These are phyloP conservation scores for Aspergillus glaucus DNA, from an alignment of 2,329 filamentous ascomycete species.

Conservation along the genomic window DNA sequence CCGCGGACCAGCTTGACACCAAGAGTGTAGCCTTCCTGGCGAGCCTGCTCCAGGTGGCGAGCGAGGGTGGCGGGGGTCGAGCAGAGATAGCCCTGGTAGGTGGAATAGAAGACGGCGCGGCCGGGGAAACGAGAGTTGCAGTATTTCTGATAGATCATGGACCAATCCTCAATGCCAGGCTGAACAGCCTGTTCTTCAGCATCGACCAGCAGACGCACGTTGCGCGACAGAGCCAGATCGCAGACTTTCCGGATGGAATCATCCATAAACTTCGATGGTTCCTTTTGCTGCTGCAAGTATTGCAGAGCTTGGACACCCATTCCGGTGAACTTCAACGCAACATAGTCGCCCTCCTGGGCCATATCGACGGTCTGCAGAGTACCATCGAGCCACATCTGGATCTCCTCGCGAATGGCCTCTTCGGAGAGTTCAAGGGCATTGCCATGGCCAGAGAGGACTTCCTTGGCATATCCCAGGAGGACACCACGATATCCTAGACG, in stretches of 20 bases:
- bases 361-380: conserved; percentile 50
- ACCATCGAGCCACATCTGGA: conserved; percentile 45
- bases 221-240: conserved; percentile 36
- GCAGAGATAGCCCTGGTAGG: conserved; percentile 50
- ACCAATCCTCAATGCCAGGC: conserved; percentile 47
- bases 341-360: conserved; percentile 46
- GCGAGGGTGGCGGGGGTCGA: conserved; percentile 41
- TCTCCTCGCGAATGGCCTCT: conserved; percentile 27
- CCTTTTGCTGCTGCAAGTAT: conserved; percentile 32
- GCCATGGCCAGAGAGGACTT: conserved; percentile 46
- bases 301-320: conserved; percentile 41
- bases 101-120: conserved; percentile 49
- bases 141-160: conserved; percentile 48
- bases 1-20: conserved; percentile 50
- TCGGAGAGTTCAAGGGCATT: conserved; percentile 23
- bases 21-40: conserved; percentile 44
- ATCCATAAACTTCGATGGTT: conserved; percentile 37
- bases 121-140: conserved; percentile 44
- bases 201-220: conserved; percentile 46
- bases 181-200: conserved; percentile 51
- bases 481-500: conserved; percentile 48
- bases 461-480: conserved; percentile 49
- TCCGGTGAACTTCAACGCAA: conserved; percentile 49
- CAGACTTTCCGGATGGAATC: conserved; percentile 41
- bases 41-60: conserved; percentile 41